Percentiles rank a stretch among this genome's conserved stretches.
These are phyloP conservation scores for Auxenochlorella pyrenoidosa DNA, from an alignment of 139 green algal genomes.

Conservation along the genomic window DNA sequence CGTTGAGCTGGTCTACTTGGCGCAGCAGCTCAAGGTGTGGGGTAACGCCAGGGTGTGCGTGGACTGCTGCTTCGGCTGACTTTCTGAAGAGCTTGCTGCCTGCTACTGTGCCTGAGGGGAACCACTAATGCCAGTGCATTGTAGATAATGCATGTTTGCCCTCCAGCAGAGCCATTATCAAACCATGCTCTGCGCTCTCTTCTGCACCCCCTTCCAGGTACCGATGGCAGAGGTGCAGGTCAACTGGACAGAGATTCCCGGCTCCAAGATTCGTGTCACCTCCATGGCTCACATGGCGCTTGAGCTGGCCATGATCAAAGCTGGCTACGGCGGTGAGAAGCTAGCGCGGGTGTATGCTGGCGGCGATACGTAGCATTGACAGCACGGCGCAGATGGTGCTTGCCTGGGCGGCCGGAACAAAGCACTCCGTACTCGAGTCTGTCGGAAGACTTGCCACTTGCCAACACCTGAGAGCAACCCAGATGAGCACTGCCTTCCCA, in stretches of 20 bases:
- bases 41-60: too few species aligned
- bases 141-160: neutral
- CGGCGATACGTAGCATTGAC: neutral
- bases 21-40: slow-evolving; percentile 69
- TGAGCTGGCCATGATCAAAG: slow-evolving; percentile 78
- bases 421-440: too few species aligned
- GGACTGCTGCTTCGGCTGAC: neutral
- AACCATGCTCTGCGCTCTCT: neutral
- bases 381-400: neutral
- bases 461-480: neutral
- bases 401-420: neutral
- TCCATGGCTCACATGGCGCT: slow-evolving; percentile 94
- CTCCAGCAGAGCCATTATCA: neutral
- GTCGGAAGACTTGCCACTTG: too few species aligned
- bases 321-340: slow-evolving; percentile 54
- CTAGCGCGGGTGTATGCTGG: neutral
- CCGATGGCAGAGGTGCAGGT: slow-evolving; percentile 76
- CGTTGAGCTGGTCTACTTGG: slow-evolving; percentile 94
- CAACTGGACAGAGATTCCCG: slow-evolving; percentile 95
- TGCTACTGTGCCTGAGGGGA: neutral
- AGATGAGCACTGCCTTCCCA: neutral
- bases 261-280: slow-evolving; percentile 91
- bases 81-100: slow-evolving; percentile 52
- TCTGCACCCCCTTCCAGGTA: slow-evolving; percentile 5
- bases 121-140: neutral